Evolutionary conservation across 2,329 filamentous ascomycete species (phyloP), one percentile per base, ranked within the genome.

Genomic region (Aureobasidium sp.): DNA sequence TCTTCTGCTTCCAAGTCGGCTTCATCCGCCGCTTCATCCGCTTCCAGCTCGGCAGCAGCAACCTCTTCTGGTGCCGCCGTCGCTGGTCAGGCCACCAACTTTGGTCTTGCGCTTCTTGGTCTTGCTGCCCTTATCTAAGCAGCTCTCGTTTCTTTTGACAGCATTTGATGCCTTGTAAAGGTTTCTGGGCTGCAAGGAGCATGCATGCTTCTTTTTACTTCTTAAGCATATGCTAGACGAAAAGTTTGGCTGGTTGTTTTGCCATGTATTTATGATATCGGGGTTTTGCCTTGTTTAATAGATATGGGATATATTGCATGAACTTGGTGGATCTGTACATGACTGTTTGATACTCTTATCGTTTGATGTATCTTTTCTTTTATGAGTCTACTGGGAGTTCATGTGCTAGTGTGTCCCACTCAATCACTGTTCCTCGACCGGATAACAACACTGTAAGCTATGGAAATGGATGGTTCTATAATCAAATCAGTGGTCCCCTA

Each of bases 91-190:
- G 45, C 19, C 15, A 31, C 35, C 57, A 60, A 50, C 57, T 49
- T 50, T 12, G 57, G 57, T 17, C 57, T 60, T 22, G 57, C 45
- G 1, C 44, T 60, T 42, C 45, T 60, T 14, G 57, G 44, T 42
- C 45, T 60, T 27, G 57, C 44, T 42, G 57, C 57, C 12, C 44
- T 60, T 17, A 49, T 60, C 37, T 60, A 50, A 60, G 40, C 22
- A 7, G 2, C 24, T 6, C 6, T 24, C n/a, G n/a, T 8, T 33
- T 5, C 12, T 15, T 22, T 11, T 19, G 22, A 42, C 6, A 5
- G 35, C 17, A 5, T 12, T 5, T n/a, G 35, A 19, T 39, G 19
- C 9, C 24, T 48, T 15, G 19, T 15, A 17, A 17, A 22, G 48
- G 29, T 12, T 3, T 22, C 33, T 27, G 37, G 17, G 14, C 24